Evolutionary conservation across 257 asterid genomes (phyloP).

Genomic region (Nicotiana attenuata): DNA sequence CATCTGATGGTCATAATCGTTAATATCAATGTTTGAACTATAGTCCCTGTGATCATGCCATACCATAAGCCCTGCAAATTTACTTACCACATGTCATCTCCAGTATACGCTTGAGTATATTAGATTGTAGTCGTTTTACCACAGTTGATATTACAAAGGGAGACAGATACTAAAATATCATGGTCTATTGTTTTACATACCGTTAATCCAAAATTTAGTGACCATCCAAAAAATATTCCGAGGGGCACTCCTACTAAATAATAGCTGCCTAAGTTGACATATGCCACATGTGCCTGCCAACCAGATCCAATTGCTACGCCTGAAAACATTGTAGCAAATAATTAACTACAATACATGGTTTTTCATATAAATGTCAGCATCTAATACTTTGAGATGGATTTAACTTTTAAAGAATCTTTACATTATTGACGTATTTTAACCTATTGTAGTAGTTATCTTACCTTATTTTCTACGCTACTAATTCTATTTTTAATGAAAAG

Average conservation of each 20-base stretch:
- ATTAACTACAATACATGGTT: background rate
- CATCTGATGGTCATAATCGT: slow-evolving; percentile 25
- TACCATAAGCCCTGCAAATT: slow-evolving; percentile 53
- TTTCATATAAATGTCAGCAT: background rate
- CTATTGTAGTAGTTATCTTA: background rate
- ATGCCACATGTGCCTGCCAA: slow-evolving; percentile 55
- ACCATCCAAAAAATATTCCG: slow-evolving; percentile 44
- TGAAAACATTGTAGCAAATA: slow-evolving; percentile 15
- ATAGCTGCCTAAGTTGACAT: slow-evolving; percentile 45
- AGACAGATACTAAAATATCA: background rate
- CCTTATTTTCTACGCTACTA: background rate
- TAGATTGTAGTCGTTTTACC: background rate
- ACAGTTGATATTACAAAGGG: background rate
- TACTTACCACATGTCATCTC: background rate
- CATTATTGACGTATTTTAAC: background rate
- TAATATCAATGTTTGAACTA: slow-evolving; percentile 42
- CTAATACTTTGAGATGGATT: background rate
- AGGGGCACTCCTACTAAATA: slow-evolving; percentile 52
- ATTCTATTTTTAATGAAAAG: background rate
- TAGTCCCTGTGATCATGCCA: slow-evolving; percentile 55
- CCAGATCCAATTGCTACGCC: slow-evolving; percentile 65
- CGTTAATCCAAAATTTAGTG: slow-evolving; percentile 37
- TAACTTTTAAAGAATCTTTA: background rate
- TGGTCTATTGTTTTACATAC: slow-evolving; percentile 17
- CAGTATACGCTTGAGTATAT: background rate